A percentile compares a stretch with the other conserved stretches of the same genome.
Evolutionary conservation across 441 rosid genomes (phyloP).

Genomic region (Erodium chrysanthum): DNA sequence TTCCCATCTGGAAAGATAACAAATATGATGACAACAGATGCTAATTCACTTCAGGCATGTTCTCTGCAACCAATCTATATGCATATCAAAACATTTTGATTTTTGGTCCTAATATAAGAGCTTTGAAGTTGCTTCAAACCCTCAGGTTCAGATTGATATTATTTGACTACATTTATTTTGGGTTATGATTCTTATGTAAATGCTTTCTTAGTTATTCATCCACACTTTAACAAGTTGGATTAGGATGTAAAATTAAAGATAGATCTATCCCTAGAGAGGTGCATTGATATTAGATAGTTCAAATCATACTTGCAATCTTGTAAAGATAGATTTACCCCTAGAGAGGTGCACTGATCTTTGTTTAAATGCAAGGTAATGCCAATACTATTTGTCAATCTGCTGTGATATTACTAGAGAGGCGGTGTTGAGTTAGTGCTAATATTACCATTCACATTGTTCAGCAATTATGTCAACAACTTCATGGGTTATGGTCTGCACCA

Average conservation of each 20-base stretch:
- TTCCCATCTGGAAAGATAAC: slow-evolving; percentile 93
- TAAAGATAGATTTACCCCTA: too few relatives aligned
- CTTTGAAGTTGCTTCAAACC: neutral
- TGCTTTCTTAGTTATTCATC: neutral
- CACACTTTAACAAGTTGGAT: neutral
- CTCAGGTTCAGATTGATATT: neutral
- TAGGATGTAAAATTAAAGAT: neutral
- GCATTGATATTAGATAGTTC: neutral
- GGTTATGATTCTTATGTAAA: neutral
- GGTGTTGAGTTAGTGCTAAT: slow-evolving; percentile 1
- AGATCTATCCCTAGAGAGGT: neutral
- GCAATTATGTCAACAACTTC: slow-evolving; percentile 89
- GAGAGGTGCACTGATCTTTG: neutral
- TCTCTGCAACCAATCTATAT: slow-evolving; percentile 15
- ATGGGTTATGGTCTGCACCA: slow-evolving; percentile 97
- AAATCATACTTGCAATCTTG: neutral
- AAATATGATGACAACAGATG: slow-evolving; percentile 97
- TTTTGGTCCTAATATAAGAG: neutral
- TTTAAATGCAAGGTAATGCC: neutral
- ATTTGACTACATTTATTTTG: neutral
- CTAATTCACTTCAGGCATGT: slow-evolving; percentile 90
- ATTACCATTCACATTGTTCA: slow-evolving; percentile 25
- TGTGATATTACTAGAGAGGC: neutral
- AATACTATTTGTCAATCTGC: neutral
- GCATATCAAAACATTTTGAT: neutral